A percentile compares a stretch with the other conserved stretches of the same genome.
Conservation (phyloP, 345 rosid genomes). For the Populus pruinosa region DNA sequence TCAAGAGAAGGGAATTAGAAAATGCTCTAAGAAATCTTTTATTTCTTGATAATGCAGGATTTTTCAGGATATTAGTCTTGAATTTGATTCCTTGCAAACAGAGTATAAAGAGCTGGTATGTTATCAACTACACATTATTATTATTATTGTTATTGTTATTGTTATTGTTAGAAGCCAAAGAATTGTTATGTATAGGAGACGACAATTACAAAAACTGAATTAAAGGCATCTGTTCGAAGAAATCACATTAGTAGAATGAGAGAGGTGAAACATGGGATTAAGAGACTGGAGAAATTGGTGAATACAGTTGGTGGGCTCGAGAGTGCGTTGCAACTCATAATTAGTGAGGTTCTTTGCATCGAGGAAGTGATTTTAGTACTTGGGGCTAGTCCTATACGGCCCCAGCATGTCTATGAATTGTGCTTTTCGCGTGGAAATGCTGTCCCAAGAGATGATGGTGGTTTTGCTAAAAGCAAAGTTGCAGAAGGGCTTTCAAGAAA, state of each 20-base stretch:
- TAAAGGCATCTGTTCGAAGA: conserved; percentile 51
- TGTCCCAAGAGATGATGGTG: conserved; percentile 26
- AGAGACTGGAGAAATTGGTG: conserved; percentile 68
- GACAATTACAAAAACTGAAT: conserved; percentile 37
- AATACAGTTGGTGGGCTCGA: conserved; percentile 45
- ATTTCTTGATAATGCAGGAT: conserved; percentile 35
- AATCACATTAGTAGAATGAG: conserved; percentile 49
- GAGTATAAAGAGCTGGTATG: conserved; percentile 70
- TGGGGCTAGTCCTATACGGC: conserved; percentile 77
- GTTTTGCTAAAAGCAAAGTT: conserved; percentile 55
- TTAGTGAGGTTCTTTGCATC: conserved; percentile 41
- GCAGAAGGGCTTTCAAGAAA: conserved; percentile 75
- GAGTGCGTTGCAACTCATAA: conserved; percentile 45
- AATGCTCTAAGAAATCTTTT: neutral
- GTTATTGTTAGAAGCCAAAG: conserved; percentile 19
- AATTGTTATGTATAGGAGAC: conserved; percentile 46
- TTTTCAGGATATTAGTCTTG: conserved; percentile 68
- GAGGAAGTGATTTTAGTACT: conserved; percentile 57
- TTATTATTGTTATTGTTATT: conserved; percentile 2
- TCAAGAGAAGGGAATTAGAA: neutral
- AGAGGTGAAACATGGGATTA: conserved; percentile 62
- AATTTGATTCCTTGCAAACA: conserved; percentile 45
- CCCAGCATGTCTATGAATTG: conserved; percentile 59
- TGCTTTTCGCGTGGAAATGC: conserved; percentile 39
- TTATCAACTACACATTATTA: neutral